These are phyloP conservation scores for Saccharomycopsis sp. DNA, from an alignment of 805 yeast genomes.

Conservation along the genomic window DNA sequence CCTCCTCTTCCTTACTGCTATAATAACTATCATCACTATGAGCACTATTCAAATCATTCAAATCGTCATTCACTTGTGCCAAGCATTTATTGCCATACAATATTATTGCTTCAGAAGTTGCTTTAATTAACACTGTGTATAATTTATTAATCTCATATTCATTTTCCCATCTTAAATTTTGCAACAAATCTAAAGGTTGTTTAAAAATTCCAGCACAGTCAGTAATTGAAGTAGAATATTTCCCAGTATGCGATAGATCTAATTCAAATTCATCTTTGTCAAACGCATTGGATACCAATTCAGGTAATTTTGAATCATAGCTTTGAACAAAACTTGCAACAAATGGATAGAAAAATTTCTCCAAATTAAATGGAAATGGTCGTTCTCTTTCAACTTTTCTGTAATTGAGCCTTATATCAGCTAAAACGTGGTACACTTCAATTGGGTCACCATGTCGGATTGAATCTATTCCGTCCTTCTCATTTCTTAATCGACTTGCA, in stretches of 20 bases:
- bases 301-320: slow-evolving; percentile 39
- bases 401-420: slow-evolving; percentile 46
- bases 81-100: slow-evolving; percentile 37
- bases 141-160: slow-evolving; percentile 55
- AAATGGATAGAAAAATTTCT: slow-evolving; percentile 46
- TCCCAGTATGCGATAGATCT: slow-evolving; percentile 23
- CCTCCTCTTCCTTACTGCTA: slow-evolving; percentile 27
- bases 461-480: slow-evolving; percentile 27
- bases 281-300: slow-evolving; percentile 49
- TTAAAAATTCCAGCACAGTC: slow-evolving; percentile 62
- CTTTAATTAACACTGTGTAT: slow-evolving; percentile 52
- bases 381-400: slow-evolving; percentile 36
- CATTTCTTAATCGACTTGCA: slow-evolving; percentile 31
- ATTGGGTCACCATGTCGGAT: slow-evolving; percentile 50
- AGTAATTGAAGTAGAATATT: slow-evolving; percentile 52
- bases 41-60: slow-evolving; percentile 21
- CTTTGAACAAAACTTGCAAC: slow-evolving; percentile 34
- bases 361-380: slow-evolving; percentile 48
- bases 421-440: slow-evolving; percentile 46
- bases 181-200: slow-evolving; percentile 50
- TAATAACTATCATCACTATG: slow-evolving; percentile 22
- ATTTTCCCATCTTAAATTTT: slow-evolving; percentile 59
- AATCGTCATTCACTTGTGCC: slow-evolving; percentile 27
- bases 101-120: slow-evolving; percentile 55
- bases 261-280: slow-evolving; percentile 47